These are phyloP conservation scores for Schoenoplectus triqueter DNA, from an alignment of 202 grass and related monocot species.

Conservation along the genomic window DNA sequence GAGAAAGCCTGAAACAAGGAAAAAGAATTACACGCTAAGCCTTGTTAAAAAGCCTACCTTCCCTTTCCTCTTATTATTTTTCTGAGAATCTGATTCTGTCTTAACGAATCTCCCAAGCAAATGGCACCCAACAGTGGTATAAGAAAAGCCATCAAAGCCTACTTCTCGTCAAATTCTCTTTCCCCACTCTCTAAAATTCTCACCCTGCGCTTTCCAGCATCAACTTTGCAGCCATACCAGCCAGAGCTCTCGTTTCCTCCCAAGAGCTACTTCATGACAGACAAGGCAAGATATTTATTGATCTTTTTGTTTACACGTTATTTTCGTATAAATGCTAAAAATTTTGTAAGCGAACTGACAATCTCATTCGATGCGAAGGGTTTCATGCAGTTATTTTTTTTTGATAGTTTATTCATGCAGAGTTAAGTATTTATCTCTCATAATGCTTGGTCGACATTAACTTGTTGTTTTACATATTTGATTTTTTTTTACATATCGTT, in stretches of 20 bases:
- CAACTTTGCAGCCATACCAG: conserved; percentile 36
- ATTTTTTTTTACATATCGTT: neutral
- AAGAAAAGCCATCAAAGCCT: conserved; percentile 41
- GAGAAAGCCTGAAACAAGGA: conserved; percentile 31
- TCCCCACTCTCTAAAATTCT: conserved; percentile 32
- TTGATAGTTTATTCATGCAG: neutral
- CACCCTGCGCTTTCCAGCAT: conserved; percentile 22
- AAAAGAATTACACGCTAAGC: conserved; percentile 33
- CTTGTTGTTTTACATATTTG: neutral
- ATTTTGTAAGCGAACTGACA: neutral
- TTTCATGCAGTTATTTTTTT: neutral
- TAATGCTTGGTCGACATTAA: neutral
- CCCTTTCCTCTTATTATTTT: conserved; percentile 28
- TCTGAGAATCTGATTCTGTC: conserved; percentile 50
- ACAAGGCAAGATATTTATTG: conserved; percentile 42
- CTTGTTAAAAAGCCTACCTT: conserved; percentile 29
- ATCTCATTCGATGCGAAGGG: neutral
- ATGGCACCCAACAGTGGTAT: conserved; percentile 35
- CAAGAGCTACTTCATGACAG: conserved; percentile 41
- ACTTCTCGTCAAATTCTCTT: conserved; percentile 33
- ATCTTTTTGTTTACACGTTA: neutral
- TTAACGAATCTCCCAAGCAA: conserved; percentile 13
- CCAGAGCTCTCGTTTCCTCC: conserved; percentile 30
- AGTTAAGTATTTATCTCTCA: neutral
- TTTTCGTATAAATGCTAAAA: neutral